Evolutionary conservation across 2,329 filamentous ascomycete genomes (phyloP).

Genomic region (Cercospora citrullina): DNA sequence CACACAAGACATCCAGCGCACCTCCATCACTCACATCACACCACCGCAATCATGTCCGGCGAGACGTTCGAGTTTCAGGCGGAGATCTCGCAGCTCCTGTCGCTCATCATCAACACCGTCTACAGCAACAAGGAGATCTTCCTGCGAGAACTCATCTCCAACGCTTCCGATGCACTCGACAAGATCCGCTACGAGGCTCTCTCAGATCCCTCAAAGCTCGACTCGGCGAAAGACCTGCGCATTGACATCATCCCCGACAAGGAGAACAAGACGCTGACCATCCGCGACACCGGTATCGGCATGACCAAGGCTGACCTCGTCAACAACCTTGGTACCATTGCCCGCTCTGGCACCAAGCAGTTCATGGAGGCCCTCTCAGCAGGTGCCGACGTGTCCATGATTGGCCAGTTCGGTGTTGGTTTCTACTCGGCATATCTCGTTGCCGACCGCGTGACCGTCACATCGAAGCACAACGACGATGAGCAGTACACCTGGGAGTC

Average conservation of each 20-base stretch:
- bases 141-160: conserved; percentile 96
- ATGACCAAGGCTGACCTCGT: conserved; percentile 99
- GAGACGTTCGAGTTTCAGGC: conserved; percentile 99
- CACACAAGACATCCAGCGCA: conserved; percentile 6
- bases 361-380: conserved; percentile 99
- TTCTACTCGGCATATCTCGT: conserved; percentile 99
- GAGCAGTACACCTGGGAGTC: conserved; percentile 99
- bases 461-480: conserved; percentile 99
- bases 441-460: conserved; percentile 89
- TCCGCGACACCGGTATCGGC: conserved; percentile 97
- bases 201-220: conserved; percentile 95
- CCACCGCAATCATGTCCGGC: conserved; percentile 65
- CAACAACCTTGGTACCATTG: conserved; percentile 99
- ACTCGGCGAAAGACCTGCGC: conserved; percentile 94
- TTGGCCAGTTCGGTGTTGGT: conserved; percentile 99
- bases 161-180: conserved; percentile 97
- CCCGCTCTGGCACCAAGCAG: conserved; percentile 98
- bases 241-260: conserved; percentile 99
- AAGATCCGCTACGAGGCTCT: conserved; percentile 99
- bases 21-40: conserved; percentile 12
- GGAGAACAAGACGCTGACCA: conserved; percentile 95
- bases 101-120: conserved; percentile 99
- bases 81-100: conserved; percentile 99
- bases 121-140: conserved; percentile 99
- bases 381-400: conserved; percentile 99